Evolutionary conservation across 257 asterid species (phyloP).

Genomic region (Solanum sparsipilum): DNA sequence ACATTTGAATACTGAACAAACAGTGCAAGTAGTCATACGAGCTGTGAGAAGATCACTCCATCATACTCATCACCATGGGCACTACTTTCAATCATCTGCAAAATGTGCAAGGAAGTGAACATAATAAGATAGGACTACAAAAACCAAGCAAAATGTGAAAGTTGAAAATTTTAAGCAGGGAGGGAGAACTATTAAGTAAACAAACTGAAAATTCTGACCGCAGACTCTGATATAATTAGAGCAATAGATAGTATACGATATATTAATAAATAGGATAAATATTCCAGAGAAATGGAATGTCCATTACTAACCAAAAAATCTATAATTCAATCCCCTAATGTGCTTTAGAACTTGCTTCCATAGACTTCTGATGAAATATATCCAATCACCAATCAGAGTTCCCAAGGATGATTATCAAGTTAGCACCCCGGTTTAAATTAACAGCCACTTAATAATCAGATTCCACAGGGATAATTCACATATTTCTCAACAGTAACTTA

Average conservation of each 20-base stretch:
- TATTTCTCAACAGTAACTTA: neutral
- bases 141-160: neutral
- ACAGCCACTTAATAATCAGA: neutral
- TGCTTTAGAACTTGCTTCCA: neutral
- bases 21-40: conserved; percentile 10
- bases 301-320: neutral
- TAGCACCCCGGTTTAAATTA: neutral
- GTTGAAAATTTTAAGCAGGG: neutral
- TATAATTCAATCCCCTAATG: neutral
- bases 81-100: conserved; percentile 19
- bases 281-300: neutral
- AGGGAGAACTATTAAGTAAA: neutral
- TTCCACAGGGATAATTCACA: neutral
- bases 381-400: neutral
- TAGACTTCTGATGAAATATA: neutral
- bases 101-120: neutral
- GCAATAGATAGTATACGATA: neutral
- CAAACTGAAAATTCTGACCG: neutral
- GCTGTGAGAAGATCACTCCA: conserved; percentile 15
- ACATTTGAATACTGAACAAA: conserved; percentile 2
- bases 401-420: neutral
- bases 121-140: neutral
- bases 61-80: conserved; percentile 15
- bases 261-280: neutral
- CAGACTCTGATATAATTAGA: neutral